phyloP scores from a whole-genome alignment of 2,329 filamentous ascomycete genomes.

The Sporothrix brasiliensis region DNA sequence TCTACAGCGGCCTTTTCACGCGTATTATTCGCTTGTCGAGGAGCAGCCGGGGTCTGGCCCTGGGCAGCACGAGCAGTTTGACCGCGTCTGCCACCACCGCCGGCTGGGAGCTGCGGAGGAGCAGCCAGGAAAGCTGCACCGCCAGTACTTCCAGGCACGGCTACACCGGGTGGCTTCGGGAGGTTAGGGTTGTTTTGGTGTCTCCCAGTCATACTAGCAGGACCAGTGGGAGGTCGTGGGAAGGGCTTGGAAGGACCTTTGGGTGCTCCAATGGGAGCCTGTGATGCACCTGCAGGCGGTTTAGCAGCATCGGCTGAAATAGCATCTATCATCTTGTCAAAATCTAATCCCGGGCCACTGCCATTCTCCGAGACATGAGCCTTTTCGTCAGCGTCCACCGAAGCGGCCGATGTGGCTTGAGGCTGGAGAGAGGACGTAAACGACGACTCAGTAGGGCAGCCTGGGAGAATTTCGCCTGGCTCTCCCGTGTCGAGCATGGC shows the following conservation, averaged over 20 bases:
- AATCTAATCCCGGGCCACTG: conserved; percentile 39
- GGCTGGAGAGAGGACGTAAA: conserved; percentile 24
- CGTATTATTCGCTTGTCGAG: conserved; percentile 19
- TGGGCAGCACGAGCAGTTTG: conserved; percentile 9
- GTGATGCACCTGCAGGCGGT: conserved; percentile 25
- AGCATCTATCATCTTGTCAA: conserved; percentile 45
- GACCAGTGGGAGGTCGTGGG: conserved; percentile 30
- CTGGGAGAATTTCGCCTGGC: conserved; percentile 20
- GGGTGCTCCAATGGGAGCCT: conserved; percentile 28
- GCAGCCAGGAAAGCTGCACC: conserved; percentile 15
- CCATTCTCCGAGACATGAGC: conserved; percentile 26
- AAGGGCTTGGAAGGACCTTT: conserved; percentile 35
- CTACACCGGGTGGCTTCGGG: conserved; percentile 31
- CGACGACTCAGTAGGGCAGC: conserved; percentile 11
- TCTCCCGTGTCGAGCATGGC: conserved; percentile 31
- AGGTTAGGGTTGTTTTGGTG: conserved; percentile 25
- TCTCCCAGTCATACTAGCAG: conserved; percentile 32
- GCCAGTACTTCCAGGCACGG: conserved; percentile 27
- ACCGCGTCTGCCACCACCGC: background rate
- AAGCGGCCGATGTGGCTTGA: background rate
- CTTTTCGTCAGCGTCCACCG: background rate
- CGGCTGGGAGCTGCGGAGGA: conserved; percentile 20
- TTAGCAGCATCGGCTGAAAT: conserved; percentile 42
- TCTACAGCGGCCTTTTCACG: conserved; percentile 43
- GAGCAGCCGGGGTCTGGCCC: conserved; percentile 2